These are phyloP conservation scores for Candida bentonensis DNA, from an alignment of 805 yeast species.

Conservation along the genomic window DNA sequence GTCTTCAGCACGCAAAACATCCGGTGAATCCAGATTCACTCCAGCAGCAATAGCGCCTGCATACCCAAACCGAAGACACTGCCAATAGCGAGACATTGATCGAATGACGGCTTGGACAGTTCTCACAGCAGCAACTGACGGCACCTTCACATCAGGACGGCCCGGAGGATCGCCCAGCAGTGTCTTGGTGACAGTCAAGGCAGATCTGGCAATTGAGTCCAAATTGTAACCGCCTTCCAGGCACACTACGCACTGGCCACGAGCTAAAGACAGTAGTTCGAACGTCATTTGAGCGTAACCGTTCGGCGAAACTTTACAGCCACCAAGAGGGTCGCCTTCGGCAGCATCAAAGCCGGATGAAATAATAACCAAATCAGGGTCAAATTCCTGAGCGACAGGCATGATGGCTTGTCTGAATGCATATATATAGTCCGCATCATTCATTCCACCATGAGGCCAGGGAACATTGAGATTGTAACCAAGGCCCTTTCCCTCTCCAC, in stretches of 20 bases:
- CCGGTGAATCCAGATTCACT: constrained; percentile 7
- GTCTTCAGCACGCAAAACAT: neutral
- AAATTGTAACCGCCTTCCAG: constrained; percentile 95
- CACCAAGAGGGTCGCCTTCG: constrained; percentile 93
- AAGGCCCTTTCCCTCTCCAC: constrained; percentile 75
- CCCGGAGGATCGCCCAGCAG: constrained; percentile 94
- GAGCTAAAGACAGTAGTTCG: constrained; percentile 71
- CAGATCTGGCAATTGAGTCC: constrained; percentile 81
- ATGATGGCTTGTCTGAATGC: constrained; percentile 76
- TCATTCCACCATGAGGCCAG: constrained; percentile 84
- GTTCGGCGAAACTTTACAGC: constrained; percentile 88
- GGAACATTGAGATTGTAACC: constrained; percentile 87
- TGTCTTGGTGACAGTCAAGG: constrained; percentile 82
- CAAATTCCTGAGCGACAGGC: constrained; percentile 80
- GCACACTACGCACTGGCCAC: constrained; percentile 77
- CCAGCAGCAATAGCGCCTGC: constrained; percentile 14
- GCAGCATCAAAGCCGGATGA: constrained; percentile 99
- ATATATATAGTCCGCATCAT: constrained; percentile 89
- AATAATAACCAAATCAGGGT: constrained; percentile 84
- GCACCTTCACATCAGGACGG: constrained; percentile 44
- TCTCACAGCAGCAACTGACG: constrained; percentile 63
- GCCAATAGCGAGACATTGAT: constrained; percentile 79
- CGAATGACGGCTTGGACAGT: constrained; percentile 70
- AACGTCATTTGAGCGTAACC: constrained; percentile 97
- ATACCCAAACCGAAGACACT: constrained; percentile 59